These are phyloP conservation scores for Fraxinus excelsior DNA, from an alignment of 257 asterid genomes.

Conservation along the genomic window DNA sequence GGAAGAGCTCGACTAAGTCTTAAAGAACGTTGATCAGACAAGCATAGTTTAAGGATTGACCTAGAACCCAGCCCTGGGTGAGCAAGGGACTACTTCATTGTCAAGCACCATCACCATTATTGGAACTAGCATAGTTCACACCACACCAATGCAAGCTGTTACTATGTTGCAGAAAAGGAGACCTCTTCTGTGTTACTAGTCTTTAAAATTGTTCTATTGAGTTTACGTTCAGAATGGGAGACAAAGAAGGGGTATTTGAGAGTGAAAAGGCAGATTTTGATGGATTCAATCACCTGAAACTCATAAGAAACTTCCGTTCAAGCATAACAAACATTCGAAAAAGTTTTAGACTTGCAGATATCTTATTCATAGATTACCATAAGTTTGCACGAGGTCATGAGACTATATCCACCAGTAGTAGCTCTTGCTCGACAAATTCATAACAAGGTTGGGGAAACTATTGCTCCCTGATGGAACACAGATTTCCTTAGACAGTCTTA, in stretches of 20 bases:
- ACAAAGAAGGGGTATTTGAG: constrained; percentile 32
- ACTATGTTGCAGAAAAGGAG: constrained; percentile 49
- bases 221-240: constrained; percentile 41
- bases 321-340: too few relatives aligned
- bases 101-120: too few relatives aligned
- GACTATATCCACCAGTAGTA: constrained; percentile 29
- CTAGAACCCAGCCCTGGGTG: too few relatives aligned
- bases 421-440: constrained; percentile 8
- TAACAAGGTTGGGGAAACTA: constrained; percentile 18
- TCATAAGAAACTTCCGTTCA: constrained; percentile 23
- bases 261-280: constrained; percentile 25
- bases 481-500: background rate
- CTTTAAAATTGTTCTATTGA: constrained; percentile 40
- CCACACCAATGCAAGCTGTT: constrained; percentile 38
- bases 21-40: too few relatives aligned
- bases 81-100: too few relatives aligned
- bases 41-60: too few relatives aligned
- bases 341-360: constrained; percentile 8
- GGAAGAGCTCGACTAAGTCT: too few relatives aligned
- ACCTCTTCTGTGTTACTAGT: constrained; percentile 29
- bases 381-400: constrained; percentile 34
- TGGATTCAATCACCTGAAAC: constrained; percentile 36
- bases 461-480: constrained; percentile 18
- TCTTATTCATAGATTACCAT: constrained; percentile 24
- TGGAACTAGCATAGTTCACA: too few relatives aligned